Base-by-base conservation (phyloP, 2,329 filamentous ascomycete species). In the Aspergillus eucalypticola region DNA sequence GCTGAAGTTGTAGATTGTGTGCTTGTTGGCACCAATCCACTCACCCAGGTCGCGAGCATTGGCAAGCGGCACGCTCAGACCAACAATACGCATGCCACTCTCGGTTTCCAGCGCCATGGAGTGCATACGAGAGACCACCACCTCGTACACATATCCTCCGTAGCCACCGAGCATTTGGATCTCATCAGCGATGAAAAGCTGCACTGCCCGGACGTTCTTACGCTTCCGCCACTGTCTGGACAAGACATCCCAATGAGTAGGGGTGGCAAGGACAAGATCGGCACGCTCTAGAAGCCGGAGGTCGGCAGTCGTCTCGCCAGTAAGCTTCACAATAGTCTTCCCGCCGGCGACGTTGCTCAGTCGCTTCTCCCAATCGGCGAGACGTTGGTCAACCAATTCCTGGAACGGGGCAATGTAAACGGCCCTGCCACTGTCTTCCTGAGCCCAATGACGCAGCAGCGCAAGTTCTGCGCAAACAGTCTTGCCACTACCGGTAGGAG, bases 1-100 rank as follows among this genome's bases (percentile, higher is more conserved):
- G 69, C 92, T 96, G 81, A 99, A 99, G 79, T 99, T 99, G 83
- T 94, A 99, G 65, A 96, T 96, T 52, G 95, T 96, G 74, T 99
- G 95, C 81, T 97, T 98, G 76, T 88, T 96, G 7, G 94, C 95
- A 66, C 96, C 95, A 67, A 99, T 92, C 95, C 95, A 99, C 78
- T 97, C 95, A 54, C 94, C 94, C 69, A 99, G 86, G 70, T 99
- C 95, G 60, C 92, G 87, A 53, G 94, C 93, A 73, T 97, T 98
- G 5, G 95, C 89, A 21, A 99, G 83, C 23, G 95, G 96, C 27
- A 97, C 95, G 72, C 92, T 93, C 61, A 99, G 79, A 2, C 92
- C 95, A 56, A 99, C 80, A 50, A 98, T 94, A 54, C 95, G 88
- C 80, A 98, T 84, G 8, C 90, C 87, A 41, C 90, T 87, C 74